Base-by-base conservation (phyloP, 805 yeast species). In the Schizosaccharomyces lindneri region DNA sequence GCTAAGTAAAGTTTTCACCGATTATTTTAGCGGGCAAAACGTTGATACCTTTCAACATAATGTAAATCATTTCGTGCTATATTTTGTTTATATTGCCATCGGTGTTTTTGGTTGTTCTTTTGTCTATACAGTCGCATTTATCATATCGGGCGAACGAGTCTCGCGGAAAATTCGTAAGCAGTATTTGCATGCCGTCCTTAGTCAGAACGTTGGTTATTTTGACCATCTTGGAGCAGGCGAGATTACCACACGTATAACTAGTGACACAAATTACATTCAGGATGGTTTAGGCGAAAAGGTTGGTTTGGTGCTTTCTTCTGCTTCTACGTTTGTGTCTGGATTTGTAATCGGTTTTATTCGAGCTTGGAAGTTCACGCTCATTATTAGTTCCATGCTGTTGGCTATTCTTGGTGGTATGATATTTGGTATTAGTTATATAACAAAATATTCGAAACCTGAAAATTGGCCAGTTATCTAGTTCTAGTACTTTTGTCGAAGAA, bases 261-360 rank as follows among this genome's bases (percentile, higher is more conserved):
- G 72, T 27, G 76, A 73, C 60, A 73, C 75, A 19, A 68, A 70
- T 29, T 64, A 69, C 55, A 69, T 74, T 48, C 77, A 74, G 63
- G 76, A 73, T 51, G 77, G 76, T 36, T 73, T 74, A 64, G 70
- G 74, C 43, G 76, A 74, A 64, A 74, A 74, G 64, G 67, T 71
- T 5, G 74, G 75, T n/a, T 67, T 70, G 55, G 72, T 73, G 43
- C 66, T 72, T 46, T 68, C 70, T 48, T 75, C 74, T 39, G 46
- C 72, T 7, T 69, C 76, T 19, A 71, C 75, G 1, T 73, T 74
- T 65, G 66, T 72, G 41, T 66, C 74, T 27, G 71, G 76, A 7
- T 65, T 74, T 21, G 68, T 70, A 6, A 70, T 74, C 59, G 70
- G 73, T 1, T 72, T 71, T 3, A 27, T 70, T 27, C 69, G 68